Evolutionary conservation across 2,329 filamentous ascomycete species (phyloP).

Genomic region (Botryotinia narcissicola): DNA sequence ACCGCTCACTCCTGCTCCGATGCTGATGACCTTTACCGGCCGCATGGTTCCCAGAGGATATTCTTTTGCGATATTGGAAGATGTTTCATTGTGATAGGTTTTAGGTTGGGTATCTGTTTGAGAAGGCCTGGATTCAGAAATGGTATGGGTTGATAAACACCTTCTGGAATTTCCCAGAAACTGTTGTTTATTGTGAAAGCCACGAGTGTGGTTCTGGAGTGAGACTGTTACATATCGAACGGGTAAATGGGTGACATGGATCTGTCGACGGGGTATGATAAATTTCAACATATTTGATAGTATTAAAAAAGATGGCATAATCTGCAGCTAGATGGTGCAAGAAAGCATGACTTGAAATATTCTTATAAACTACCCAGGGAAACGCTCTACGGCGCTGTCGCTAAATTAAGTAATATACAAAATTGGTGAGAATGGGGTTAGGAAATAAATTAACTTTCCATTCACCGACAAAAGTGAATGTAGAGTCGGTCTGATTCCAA

Average conservation of each 20-base stretch:
- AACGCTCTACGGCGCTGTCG: no score
- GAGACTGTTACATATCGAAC: background rate
- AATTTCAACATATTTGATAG: background rate
- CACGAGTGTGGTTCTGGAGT: background rate
- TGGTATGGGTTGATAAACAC: background rate
- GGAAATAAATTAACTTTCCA: background rate
- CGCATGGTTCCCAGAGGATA: slow-evolving; percentile 23
- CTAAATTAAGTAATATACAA: background rate
- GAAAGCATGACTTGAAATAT: background rate
- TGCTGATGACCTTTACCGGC: slow-evolving; percentile 39
- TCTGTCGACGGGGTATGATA: background rate
- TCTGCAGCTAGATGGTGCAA: background rate
- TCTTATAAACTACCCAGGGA: background rate
- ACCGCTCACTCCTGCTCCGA: slow-evolving; percentile 50
- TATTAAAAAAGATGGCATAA: background rate
- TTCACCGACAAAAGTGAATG: background rate
- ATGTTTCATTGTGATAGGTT: background rate
- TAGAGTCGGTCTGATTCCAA: background rate
- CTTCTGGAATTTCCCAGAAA: background rate
- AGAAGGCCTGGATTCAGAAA: background rate
- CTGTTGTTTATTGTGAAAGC: background rate
- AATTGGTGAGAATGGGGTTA: background rate
- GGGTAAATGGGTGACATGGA: background rate
- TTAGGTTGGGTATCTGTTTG: background rate
- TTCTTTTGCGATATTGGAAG: slow-evolving; percentile 8